Evolutionary conservation across 352 stramenopile species (phyloP).

Genomic region (Proteromonas lacertae): DNA sequence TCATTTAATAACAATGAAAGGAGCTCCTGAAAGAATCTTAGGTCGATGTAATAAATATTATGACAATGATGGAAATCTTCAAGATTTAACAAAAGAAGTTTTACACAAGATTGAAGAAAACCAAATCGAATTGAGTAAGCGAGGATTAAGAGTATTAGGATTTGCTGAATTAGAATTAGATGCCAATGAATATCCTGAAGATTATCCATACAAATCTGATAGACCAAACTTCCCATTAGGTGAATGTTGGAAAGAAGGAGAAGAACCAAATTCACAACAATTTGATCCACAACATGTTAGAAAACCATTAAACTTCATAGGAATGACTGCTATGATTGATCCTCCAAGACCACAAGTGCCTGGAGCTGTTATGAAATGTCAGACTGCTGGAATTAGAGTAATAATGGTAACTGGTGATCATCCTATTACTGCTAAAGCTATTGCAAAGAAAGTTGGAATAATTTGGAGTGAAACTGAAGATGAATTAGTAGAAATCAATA

Average conservation of each 20-base stretch:
- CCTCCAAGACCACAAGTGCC: slow-evolving; percentile 36
- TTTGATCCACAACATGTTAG: too few relatives aligned
- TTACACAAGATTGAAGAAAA: too few relatives aligned
- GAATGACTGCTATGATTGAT: slow-evolving; percentile 44
- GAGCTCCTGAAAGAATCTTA: not conserved
- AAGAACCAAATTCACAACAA: not conserved
- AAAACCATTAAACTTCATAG: slow-evolving; percentile 5
- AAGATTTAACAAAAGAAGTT: too few relatives aligned
- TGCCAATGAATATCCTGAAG: slow-evolving; percentile 1
- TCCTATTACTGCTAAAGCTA: slow-evolving; percentile 39
- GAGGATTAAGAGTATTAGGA: not conserved
- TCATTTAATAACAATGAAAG: too few relatives aligned
- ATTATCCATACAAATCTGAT: too few relatives aligned
- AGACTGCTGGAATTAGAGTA: slow-evolving; percentile 43
- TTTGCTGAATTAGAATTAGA: not conserved
- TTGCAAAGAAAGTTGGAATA: slow-evolving; percentile 41
- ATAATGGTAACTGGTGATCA: slow-evolving; percentile 65
- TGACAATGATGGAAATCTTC: too few relatives aligned
- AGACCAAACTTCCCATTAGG: too few relatives aligned
- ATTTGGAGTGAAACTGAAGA: not conserved
- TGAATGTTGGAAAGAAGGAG: too few relatives aligned
- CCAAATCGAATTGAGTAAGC: not conserved
- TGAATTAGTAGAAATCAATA: too few relatives aligned
- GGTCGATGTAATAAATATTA: not conserved
- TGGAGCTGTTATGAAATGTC: slow-evolving; percentile 31